Evolutionary conservation across 192 early-diverging fungal species (phyloP), one percentile per base, ranked within the genome.

Genomic region (Coemansia sp.): DNA sequence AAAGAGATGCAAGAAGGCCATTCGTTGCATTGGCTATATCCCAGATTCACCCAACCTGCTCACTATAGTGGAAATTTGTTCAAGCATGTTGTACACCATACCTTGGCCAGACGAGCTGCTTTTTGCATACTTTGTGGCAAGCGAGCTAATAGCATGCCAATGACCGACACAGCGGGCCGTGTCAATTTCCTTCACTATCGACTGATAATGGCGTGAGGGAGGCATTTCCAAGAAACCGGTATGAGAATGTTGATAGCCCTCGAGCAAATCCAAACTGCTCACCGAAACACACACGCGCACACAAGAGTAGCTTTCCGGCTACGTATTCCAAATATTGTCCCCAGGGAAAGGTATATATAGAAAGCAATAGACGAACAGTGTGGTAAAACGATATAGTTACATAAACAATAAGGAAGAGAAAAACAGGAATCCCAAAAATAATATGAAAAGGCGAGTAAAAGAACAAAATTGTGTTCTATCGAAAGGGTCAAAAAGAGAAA

Each of bases 81-180:
- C 44, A 45, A 45, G 44, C 44, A 9, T 45, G 44, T 45, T 14
- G 48, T 50, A 5, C 4, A 66, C 63, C 32, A 32, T 74, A 82
- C 79, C 79, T 60, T 83, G 72, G 2, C 67, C 76, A 6, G 66
- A 42, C 13, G 71, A 39, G 37, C 57, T 74, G 58, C 64, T 60
- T 49, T 70, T 75, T 32, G 73, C 17, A 25, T 79, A 71, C 56
- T 65, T 68, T 19, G 72, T 58, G 13, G 76, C 77, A 32, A 84
- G 77, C 44, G 58, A 38, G 64, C 61, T 64, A 17, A 68, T 45
- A 8, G 71, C 14, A 13, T 63, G 58, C 81, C 81, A 84, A 39
- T 57, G 73, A 9, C 81, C 81, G 45, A 84, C 73, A 46, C 81
- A 84, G 2, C 81, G 76, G 10, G 77, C 81, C 9, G 81, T 78